Conservation (phyloP, 2,329 filamentous ascomycete species). For the Aspergillus tanneri region DNA sequence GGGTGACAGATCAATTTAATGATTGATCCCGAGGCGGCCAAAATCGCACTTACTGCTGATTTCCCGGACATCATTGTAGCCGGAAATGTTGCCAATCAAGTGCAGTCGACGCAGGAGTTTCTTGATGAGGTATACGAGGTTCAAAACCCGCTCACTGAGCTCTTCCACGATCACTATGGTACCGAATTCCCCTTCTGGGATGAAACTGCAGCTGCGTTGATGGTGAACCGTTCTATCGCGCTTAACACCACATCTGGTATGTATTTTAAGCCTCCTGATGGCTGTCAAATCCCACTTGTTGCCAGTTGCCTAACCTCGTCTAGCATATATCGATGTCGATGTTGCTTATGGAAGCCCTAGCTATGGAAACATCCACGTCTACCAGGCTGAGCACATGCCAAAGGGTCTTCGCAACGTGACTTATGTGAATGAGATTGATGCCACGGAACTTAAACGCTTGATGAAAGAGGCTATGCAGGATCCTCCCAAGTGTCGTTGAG, state of each 20-base stretch:
- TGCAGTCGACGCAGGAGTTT: slow-evolving; percentile 43
- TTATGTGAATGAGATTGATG: slow-evolving; percentile 43
- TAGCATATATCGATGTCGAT: slow-evolving; percentile 47
- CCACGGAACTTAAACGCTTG: slow-evolving; percentile 33
- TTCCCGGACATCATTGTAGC: slow-evolving; percentile 50
- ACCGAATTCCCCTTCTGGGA: slow-evolving; percentile 49
- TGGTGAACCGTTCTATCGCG: slow-evolving; percentile 39
- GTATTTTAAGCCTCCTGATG: slow-evolving; percentile 1
- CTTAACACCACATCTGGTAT: slow-evolving; percentile 39
- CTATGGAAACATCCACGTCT: slow-evolving; percentile 48
- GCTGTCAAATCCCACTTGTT: not conserved
- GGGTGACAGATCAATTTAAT: slow-evolving; percentile 50
- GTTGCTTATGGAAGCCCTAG: slow-evolving; percentile 41
- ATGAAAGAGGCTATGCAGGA: slow-evolving; percentile 37
- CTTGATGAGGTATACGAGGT: slow-evolving; percentile 41
- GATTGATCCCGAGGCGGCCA: slow-evolving; percentile 52
- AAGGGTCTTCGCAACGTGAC: slow-evolving; percentile 38
- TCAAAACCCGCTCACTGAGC: slow-evolving; percentile 38
- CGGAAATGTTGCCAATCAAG: slow-evolving; percentile 51
- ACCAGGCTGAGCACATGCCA: slow-evolving; percentile 42
- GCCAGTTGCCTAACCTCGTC: slow-evolving; percentile 1
- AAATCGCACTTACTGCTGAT: slow-evolving; percentile 50
- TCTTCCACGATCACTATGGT: slow-evolving; percentile 42
- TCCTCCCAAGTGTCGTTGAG: slow-evolving; percentile 15
- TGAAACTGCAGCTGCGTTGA: slow-evolving; percentile 45